These are phyloP conservation scores for Bolboschoenoplectus hybrid DNA, from an alignment of 202 grass and related monocot species.

Conservation along the genomic window DNA sequence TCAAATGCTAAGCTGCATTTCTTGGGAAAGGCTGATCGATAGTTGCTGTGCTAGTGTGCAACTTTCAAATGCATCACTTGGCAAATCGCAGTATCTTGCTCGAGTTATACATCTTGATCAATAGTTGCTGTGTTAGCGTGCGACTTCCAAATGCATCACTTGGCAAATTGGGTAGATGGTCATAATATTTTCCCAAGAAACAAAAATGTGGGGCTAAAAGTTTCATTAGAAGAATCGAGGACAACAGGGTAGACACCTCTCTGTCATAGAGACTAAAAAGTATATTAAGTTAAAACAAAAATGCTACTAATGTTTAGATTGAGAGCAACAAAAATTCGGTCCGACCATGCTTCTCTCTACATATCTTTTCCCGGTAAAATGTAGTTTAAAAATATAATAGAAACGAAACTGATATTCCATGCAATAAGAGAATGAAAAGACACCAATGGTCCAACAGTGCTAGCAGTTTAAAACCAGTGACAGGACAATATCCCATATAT, in stretches of 20 bases:
- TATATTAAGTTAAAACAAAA: neutral
- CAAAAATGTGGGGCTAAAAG: neutral
- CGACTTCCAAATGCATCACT: too few species aligned
- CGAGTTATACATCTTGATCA: neutral
- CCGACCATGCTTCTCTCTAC: neutral
- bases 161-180: neutral
- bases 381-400: neutral
- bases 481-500: neutral
- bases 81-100: neutral
- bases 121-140: neutral
- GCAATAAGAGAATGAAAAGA: neutral
- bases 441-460: too few species aligned
- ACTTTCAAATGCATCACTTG: neutral
- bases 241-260: neutral
- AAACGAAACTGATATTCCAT: too few species aligned
- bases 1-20: neutral
- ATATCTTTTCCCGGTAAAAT: neutral
- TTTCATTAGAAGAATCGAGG: neutral
- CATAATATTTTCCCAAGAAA: neutral
- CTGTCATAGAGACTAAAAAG: neutral
- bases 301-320: neutral
- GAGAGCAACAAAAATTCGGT: neutral
- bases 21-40: neutral
- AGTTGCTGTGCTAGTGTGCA: neutral
- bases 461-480: neutral